Conservation (phyloP, 2,329 filamentous ascomycete genomes). For the Pseudogymnoascus sp. region DNA sequence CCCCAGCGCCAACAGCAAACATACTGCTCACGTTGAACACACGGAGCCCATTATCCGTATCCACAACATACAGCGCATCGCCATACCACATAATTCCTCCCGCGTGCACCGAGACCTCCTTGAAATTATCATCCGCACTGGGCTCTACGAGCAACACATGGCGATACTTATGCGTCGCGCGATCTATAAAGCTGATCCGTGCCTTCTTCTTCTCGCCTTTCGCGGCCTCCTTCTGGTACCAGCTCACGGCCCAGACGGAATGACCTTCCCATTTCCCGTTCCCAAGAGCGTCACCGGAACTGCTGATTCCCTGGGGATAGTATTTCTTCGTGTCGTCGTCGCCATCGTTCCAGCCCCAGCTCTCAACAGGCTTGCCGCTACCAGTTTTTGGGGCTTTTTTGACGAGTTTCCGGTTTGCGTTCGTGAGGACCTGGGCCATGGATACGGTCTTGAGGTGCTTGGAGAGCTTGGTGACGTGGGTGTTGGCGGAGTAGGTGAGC, state of each 20-base stretch:
- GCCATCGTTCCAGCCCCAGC: constrained; percentile 19
- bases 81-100: constrained; percentile 32
- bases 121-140: constrained; percentile 27
- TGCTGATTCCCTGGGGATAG: constrained; percentile 30
- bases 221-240: constrained; percentile 25
- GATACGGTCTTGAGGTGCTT: background rate
- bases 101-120: constrained; percentile 27
- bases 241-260: constrained; percentile 29
- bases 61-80: constrained; percentile 29
- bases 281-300: constrained; percentile 27
- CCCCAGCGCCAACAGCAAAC: constrained; percentile 28
- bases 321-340: constrained; percentile 29
- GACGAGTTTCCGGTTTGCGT: background rate
- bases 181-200: constrained; percentile 29
- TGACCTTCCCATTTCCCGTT: constrained; percentile 28
- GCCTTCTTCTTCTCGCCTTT: constrained; percentile 18
- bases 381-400: background rate
- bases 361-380: background rate
- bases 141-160: constrained; percentile 31
- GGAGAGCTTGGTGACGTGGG: background rate
- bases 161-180: constrained; percentile 24
- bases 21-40: constrained; percentile 32
- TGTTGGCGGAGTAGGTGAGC: constrained; percentile 4
- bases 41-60: constrained; percentile 29
- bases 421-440: background rate